These are phyloP conservation scores for Rhamnella rubrinervis DNA, from an alignment of 331 rosid species.

Conservation along the genomic window DNA sequence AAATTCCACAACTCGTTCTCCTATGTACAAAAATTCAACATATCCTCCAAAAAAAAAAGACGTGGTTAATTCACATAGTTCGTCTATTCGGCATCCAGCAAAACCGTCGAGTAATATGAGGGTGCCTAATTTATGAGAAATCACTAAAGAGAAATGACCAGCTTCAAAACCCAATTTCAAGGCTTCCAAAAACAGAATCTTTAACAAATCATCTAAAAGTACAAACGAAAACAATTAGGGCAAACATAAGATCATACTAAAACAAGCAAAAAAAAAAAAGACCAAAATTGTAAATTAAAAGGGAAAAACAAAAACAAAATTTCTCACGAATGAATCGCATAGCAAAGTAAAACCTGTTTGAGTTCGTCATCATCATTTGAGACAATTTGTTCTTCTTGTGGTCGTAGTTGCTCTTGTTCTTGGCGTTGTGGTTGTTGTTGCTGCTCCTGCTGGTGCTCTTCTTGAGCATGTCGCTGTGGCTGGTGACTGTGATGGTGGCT, in stretches of 20 bases:
- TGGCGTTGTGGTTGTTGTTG: constrained; percentile 5
- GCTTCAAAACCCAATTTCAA: background rate
- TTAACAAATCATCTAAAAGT: background rate
- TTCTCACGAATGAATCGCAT: background rate
- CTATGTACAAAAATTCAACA: too few species aligned
- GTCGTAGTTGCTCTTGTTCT: background rate
- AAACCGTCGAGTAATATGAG: too few species aligned
- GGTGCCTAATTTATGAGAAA: too few species aligned
- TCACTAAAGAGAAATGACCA: too few species aligned
- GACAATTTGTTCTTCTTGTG: constrained; percentile 21
- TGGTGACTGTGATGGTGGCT: background rate
- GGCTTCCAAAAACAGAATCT: background rate
- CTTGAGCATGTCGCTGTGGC: background rate
- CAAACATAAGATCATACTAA: background rate
- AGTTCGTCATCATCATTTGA: constrained; percentile 41
- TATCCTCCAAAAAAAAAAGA: too few species aligned
- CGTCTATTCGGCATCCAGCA: too few species aligned
- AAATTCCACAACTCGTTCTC: too few species aligned
- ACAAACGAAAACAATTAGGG: background rate
- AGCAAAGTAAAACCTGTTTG: constrained; percentile 35
- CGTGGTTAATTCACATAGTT: too few species aligned
- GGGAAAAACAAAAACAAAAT: background rate
- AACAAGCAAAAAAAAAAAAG: background rate
- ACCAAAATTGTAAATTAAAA: background rate
- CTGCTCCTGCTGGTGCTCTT: background rate